A percentile compares a stretch with the other conserved stretches of the same genome.
Conservation (phyloP, 1,284 basidiomycete species). For the Cystobasidium pallidum region DNA sequence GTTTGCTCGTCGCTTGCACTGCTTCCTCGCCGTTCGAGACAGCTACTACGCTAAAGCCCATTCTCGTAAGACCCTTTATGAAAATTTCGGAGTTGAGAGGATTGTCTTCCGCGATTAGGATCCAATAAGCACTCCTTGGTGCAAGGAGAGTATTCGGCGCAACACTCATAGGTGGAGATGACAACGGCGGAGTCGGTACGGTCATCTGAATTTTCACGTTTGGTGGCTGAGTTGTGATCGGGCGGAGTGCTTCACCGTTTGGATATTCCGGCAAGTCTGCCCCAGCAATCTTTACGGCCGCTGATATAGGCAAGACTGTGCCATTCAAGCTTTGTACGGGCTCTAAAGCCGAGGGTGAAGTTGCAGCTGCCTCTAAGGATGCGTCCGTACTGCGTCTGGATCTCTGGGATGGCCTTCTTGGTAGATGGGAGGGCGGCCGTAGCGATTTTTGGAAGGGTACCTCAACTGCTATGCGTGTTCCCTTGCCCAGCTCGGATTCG, state of each 20-base stretch:
- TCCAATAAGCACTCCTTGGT: constrained; percentile 30
- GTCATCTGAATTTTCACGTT: neutral
- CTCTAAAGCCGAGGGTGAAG: constrained; percentile 11
- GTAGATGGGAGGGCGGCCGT: constrained; percentile 14
- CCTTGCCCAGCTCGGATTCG: constrained; percentile 44
- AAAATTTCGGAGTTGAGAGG: constrained; percentile 50
- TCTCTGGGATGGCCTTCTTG: constrained; percentile 15
- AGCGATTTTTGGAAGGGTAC: constrained; percentile 48
- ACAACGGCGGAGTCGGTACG: constrained; percentile 4
- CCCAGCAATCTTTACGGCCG: neutral
- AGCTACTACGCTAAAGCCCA: constrained; percentile 54
- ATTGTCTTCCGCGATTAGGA: constrained; percentile 50
- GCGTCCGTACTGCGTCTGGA: neutral
- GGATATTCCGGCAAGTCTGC: neutral
- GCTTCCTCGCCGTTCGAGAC: constrained; percentile 53
- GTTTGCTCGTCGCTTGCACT: constrained; percentile 38
- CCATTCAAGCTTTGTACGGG: neutral
- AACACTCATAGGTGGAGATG: neutral
- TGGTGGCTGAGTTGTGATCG: neutral
- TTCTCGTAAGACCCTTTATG: constrained; percentile 51
- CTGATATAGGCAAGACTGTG: neutral
- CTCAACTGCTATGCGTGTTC: constrained; percentile 45
- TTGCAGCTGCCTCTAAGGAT: neutral
- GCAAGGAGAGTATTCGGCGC: constrained; percentile 5
- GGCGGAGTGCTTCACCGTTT: no score